phyloP scores from a whole-genome alignment of 768 basidiomycete species.

The Amanita muscaria region DNA sequence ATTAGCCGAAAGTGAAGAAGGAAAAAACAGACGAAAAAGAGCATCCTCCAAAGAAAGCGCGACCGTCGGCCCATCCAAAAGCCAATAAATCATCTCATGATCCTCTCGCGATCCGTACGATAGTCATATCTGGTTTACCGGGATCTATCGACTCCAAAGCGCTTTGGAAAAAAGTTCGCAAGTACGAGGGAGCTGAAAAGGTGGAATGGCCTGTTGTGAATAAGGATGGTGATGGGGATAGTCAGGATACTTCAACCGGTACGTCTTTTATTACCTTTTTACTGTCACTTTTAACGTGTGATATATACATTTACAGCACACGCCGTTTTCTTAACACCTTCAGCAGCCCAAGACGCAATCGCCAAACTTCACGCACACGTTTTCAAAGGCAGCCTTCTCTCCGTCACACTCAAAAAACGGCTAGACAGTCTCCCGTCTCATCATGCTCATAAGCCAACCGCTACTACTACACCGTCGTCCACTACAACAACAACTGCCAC shows the following conservation, averaged over 20 bases:
- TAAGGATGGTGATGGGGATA: constrained; percentile 37
- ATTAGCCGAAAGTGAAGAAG: constrained; percentile 39
- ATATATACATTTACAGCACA: constrained; percentile 38
- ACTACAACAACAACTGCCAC: constrained; percentile 5
- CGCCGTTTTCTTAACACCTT: constrained; percentile 62
- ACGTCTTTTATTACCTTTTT: constrained; percentile 7
- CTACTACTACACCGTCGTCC: too few relatives aligned
- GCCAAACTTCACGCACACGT: constrained; percentile 85
- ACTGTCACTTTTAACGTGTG: not conserved
- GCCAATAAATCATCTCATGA: constrained; percentile 41
- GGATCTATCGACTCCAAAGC: constrained; percentile 49
- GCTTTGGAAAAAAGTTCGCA: constrained; percentile 83
- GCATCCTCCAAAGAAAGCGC: constrained; percentile 21
- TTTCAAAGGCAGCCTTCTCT: constrained; percentile 83
- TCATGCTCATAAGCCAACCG: too few relatives aligned
- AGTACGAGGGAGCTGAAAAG: constrained; percentile 67
- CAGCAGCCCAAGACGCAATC: constrained; percentile 61
- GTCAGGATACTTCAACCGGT: constrained; percentile 43
- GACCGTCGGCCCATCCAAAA: constrained; percentile 23
- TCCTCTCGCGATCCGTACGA: constrained; percentile 76
- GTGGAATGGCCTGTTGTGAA: constrained; percentile 59
- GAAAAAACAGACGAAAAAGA: constrained; percentile 30
- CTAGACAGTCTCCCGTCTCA: constrained; percentile 55
- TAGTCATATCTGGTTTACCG: constrained; percentile 71
- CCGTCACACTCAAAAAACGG: constrained; percentile 81